Evolutionary conservation across 75 land plant species (phyloP), one percentile per base, ranked within the genome.

Genomic region (Pinus taeda): DNA sequence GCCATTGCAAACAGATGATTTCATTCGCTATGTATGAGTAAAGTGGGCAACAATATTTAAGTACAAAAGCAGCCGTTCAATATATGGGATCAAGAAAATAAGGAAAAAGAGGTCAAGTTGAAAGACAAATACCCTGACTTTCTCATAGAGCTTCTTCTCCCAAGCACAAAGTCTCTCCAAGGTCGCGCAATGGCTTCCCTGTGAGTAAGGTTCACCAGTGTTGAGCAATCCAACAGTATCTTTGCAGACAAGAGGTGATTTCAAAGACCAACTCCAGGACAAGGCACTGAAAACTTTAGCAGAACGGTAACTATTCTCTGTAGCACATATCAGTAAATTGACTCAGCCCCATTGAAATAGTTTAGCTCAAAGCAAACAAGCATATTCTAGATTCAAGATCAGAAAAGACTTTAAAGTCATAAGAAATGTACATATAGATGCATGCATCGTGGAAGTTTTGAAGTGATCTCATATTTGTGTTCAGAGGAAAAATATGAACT

Each of bases 81-180:
- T 49, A 49, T 49, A 49, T 9, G 55, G 55, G 11, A 9, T 49
- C 55, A 49, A 49, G 53, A 45, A 49, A 49, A 9, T 49, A 64
- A 30, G 37, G 17, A 64, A 18, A 33, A 42, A 33, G 33, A 65
- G 39, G 20, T 17, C 4, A 42, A 69, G 53, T 24, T 20, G 36
- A 69, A 69, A 42, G 72, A 69, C 20, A 76, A 26, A 60, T 81
- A 93, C 98, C 98, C 89, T 95, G 42, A 96, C 87, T 79, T 91
- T 89, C 69, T 88, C 80, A 67, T 91, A 92, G 57, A 96, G 88
- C 77, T 76, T 93, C 81, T 90, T 91, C 77, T 96, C 98, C 80
- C 81, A 86, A 21, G 85, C 83, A 77, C 81, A 83, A 42, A 96
- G 78, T 70, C 82, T 86, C 18, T 88, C 88, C 49, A 96, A 91